phyloP scores from a whole-genome alignment of 1,139 yeast species.

The Hansenula lynferdii region DNA sequence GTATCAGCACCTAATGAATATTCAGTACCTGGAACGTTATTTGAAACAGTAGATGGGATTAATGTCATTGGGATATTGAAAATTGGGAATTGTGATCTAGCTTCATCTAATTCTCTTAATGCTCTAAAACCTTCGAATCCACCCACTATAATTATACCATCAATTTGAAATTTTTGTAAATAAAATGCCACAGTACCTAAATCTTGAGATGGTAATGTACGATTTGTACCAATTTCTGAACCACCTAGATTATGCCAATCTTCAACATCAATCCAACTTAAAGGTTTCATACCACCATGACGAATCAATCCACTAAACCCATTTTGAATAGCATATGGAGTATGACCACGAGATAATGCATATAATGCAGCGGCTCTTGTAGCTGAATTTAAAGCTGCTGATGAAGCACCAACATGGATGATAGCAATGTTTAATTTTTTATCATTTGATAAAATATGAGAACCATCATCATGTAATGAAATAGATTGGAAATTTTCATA shows the following conservation, averaged over 20 bases:
- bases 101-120: constrained; percentile 70
- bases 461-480: constrained; percentile 61
- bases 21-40: constrained; percentile 97
- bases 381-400: constrained; percentile 94
- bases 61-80: constrained; percentile 92
- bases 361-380: constrained; percentile 88
- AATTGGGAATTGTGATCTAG: constrained; percentile 74
- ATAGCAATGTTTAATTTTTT: constrained; percentile 64
- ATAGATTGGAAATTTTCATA: constrained; percentile 66
- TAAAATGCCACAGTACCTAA: constrained; percentile 86
- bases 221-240: constrained; percentile 91
- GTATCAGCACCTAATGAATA: constrained; percentile 93
- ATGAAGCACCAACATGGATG: constrained; percentile 93
- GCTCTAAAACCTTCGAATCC: constrained; percentile 94
- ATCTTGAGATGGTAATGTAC: constrained; percentile 73
- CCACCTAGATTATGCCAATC: constrained; percentile 94
- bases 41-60: constrained; percentile 94
- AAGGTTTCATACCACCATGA: constrained; percentile 69
- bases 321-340: constrained; percentile 80
- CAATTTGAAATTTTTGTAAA: constrained; percentile 77
- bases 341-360: no score
- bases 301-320: constrained; percentile 90
- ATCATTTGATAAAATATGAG: constrained; percentile 43
- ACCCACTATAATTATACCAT: constrained; percentile 87
- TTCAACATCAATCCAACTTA: constrained; percentile 83